These are phyloP conservation scores for Colletotrichum shisoi DNA, from an alignment of 2,329 filamentous ascomycete genomes.

Conservation along the genomic window DNA sequence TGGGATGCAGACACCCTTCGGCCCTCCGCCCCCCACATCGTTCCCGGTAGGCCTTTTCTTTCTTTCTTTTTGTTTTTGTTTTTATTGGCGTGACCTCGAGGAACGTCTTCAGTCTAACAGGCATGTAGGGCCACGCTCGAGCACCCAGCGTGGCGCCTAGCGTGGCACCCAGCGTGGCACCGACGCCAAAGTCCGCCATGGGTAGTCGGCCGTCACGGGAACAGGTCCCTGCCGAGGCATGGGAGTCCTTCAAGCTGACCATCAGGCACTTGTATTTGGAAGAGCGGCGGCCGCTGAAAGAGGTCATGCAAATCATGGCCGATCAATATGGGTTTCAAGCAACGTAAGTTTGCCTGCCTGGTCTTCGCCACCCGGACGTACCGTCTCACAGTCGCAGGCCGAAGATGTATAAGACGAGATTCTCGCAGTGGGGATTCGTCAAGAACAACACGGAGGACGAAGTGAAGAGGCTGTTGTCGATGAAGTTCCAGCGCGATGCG, in stretches of 20 bases:
- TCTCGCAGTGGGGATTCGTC: constrained; percentile 63
- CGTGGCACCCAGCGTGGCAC: constrained; percentile 33
- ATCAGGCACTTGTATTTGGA: constrained; percentile 59
- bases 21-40: constrained; percentile 36
- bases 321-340: constrained; percentile 59
- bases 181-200: constrained; percentile 45
- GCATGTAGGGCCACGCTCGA: constrained; percentile 31
- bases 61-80: background rate
- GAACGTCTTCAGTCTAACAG: constrained; percentile 22
- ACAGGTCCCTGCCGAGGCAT: constrained; percentile 56
- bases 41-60: constrained; percentile 29
- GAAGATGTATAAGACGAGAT: constrained; percentile 65
- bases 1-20: constrained; percentile 33
- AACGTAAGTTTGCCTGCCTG: constrained; percentile 51
- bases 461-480: constrained; percentile 59
- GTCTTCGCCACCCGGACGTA: background rate
- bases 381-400: constrained; percentile 49
- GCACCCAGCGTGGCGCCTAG: constrained; percentile 21
- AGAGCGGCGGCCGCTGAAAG: constrained; percentile 60
- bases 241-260: constrained; percentile 58
- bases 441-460: constrained; percentile 65
- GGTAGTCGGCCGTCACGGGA: constrained; percentile 52
- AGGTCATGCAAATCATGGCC: constrained; percentile 62
- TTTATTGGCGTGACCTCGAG: background rate
- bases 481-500: constrained; percentile 62